phyloP scores from a whole-genome alignment of 2,329 filamentous ascomycete species.

The Mariannaea elegans region DNA sequence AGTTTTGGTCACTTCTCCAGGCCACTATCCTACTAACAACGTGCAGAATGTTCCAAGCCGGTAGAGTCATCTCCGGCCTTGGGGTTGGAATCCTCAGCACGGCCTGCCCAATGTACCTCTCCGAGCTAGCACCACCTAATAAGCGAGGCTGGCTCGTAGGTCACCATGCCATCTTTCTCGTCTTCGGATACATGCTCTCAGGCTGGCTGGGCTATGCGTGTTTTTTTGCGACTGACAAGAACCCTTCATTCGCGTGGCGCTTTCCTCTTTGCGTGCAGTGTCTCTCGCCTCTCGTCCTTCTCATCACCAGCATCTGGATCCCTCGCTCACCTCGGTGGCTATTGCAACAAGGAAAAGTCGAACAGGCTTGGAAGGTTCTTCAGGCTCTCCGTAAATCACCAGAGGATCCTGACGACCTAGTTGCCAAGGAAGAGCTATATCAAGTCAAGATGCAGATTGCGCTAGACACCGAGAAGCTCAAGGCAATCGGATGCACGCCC shows the following conservation, averaged over 20 bases:
- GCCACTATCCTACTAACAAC: background rate
- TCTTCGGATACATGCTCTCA: constrained; percentile 56
- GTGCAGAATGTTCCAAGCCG: constrained; percentile 50
- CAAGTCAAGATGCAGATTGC: constrained; percentile 56
- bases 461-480: constrained; percentile 52
- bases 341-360: constrained; percentile 53
- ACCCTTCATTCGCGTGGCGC: constrained; percentile 50
- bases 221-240: constrained; percentile 43
- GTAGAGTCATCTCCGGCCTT: constrained; percentile 55
- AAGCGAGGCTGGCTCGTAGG: constrained; percentile 60
- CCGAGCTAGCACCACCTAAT: constrained; percentile 46
- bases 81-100: constrained; percentile 50
- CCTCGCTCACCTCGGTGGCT: constrained; percentile 59
- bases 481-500: constrained; percentile 47
- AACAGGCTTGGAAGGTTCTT: constrained; percentile 56
- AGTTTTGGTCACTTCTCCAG: too few species aligned
- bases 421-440: constrained; percentile 56
- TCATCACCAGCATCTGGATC: constrained; percentile 46
- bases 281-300: constrained; percentile 48
- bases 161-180: constrained; percentile 57
- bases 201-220: constrained; percentile 49
- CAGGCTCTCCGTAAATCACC: constrained; percentile 42
- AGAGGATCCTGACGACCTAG: constrained; percentile 48
- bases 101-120: constrained; percentile 48
- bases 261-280: constrained; percentile 54